Evolutionary conservation across 495 filamentous ascomycete genomes (phyloP), one percentile per base, ranked within the genome.

Genomic region (Aspergillus nanangensis): DNA sequence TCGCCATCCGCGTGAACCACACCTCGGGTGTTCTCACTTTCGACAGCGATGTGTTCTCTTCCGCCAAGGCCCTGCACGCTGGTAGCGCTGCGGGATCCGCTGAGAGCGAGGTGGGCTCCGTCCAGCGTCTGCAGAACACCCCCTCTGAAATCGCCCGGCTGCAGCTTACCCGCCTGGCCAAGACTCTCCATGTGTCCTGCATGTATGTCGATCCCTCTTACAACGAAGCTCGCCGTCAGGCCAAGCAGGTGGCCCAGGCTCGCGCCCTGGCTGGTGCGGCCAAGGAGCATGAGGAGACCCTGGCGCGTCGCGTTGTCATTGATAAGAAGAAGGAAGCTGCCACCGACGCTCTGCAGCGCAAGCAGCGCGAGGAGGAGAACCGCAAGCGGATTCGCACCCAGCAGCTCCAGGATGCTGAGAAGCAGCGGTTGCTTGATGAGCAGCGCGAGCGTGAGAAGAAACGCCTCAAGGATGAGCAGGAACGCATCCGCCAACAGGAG

Each of bases 31-130:
- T 96, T 38, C 81, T 98, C 39, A 96, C 90, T 57, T 98, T 98
- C 56, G 93, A 98, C 60, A 91, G 90, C 42, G 93, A 98, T 65
- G 88, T 97, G 47, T 97, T 98, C 76, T 95, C 93, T 27, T 95
- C 93, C 23, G 84, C 92, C 53, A 96, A 96, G 75, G 88, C 93
- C 48, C 78, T 88, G 36, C 89, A 96, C 64, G 76, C 87, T 44
- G 90, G 92, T 40, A 89, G 89, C 44, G 79, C 74, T 42, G 81
- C 88, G 43, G 92, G 93, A 32, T 96, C 91, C 29, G 89, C 93
- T 37, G 94, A 97, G 71, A 80, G 67, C 59, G 92, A 96, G 52
- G 74, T 78, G 31, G 82, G 85, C 61, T 84, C 90, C 34, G 87
- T 97, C 15, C 93, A 98, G 68, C 86, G 92, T 46, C 81, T 98